Conservation (phyloP, 331 rosid genomes). For the Quercus phellos region DNA sequence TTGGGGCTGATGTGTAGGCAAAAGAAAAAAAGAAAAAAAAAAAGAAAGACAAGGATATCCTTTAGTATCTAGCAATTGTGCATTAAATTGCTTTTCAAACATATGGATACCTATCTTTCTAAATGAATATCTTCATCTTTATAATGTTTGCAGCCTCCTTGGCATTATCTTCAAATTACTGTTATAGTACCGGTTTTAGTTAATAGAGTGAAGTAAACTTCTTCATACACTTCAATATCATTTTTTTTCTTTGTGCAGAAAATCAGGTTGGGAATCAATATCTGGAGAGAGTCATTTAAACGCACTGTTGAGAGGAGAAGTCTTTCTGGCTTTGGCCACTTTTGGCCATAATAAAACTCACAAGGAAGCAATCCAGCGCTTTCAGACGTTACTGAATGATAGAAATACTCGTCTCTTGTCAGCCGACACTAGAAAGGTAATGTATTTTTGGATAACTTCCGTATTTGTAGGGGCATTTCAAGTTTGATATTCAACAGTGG, state of each 20-base stretch:
- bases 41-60: neutral
- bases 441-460: neutral
- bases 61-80: neutral
- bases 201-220: neutral
- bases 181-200: neutral
- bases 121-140: neutral
- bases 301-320: no score
- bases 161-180: neutral
- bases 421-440: constrained; percentile 48
- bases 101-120: neutral
- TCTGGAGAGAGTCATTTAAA: no score
- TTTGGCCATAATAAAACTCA: no score
- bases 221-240: neutral
- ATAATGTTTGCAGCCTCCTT: constrained; percentile 1
- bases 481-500: neutral
- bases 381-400: neutral
- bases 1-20: neutral
- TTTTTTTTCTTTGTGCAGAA: neutral
- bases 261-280: no score
- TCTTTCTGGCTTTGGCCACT: no score
- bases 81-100: neutral
- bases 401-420: constrained; percentile 44
- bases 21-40: no score
- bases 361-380: no score
- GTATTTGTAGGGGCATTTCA: neutral